Evolutionary conservation across 805 yeast genomes (phyloP), one percentile per base, ranked within the genome.

Genomic region (Ascoidea tarda): DNA sequence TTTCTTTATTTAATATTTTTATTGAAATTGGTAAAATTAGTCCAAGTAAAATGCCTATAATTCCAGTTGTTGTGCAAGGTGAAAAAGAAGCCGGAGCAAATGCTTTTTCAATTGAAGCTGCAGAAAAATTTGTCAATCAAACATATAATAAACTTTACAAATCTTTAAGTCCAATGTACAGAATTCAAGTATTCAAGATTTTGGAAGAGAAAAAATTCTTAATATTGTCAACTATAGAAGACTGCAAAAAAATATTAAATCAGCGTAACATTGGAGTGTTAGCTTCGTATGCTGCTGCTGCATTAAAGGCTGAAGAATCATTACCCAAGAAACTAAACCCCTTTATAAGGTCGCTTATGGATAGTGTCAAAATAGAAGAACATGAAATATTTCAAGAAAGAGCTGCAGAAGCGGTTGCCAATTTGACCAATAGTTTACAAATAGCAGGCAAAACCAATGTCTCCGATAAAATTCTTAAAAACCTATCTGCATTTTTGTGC

Each of bases 81-180:
- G 98, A 93, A 63, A 73, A 80, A 1, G 95, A 87, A 55, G 96
- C 97, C 1, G 97, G 96, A 1, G 88, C 95, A 1, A 89, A 84
- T 60, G 98, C 97, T 0, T 93, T 93, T 67, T 78, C 88, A 14
- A 64, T 93, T 46, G 84, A 77, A 47, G 77, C 78, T 55, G 97
- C 96, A 1, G 84, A 84, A 53, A 77, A 78, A 56, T 75, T 89
- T 16, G 69, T 83, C 38, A 70, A 70, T 46, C 86, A 81, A 46
- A 77, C 80, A 5, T 87, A 78, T 62, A 77, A 76, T n/a, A 83
- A 82, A 61, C 68, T 88, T 57, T 69, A 80, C 58, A 78, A 76
- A 53, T 64, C 75, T 6, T 67, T 93, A 60, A 72, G 84, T 14
- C 79, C 96, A 4, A 75, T 86, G 2, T 76, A 80, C 57, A 81